A percentile compares a stretch with the other conserved stretches of the same genome.
These are phyloP conservation scores for Aspergillus jensenii DNA, from an alignment of 2,329 filamentous ascomycete species.

Conservation along the genomic window DNA sequence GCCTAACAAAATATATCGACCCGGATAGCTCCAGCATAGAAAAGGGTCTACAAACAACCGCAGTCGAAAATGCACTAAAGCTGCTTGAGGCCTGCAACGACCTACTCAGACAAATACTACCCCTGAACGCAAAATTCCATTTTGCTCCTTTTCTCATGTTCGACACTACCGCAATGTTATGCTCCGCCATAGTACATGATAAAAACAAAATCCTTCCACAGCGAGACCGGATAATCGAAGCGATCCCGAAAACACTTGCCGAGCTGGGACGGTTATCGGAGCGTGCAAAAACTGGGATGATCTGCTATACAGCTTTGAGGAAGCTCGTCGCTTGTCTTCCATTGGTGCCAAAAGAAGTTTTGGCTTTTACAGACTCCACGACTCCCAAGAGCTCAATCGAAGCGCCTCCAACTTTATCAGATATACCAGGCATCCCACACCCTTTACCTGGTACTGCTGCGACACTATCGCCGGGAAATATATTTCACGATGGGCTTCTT, in stretches of 20 bases:
- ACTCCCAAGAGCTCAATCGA: slow-evolving; percentile 1
- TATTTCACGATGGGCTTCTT: background rate
- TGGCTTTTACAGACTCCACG: background rate
- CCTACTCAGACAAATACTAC: slow-evolving; percentile 44
- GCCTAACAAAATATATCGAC: slow-evolving; percentile 39
- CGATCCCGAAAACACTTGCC: slow-evolving; percentile 38
- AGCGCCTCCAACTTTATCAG: background rate
- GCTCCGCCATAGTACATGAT: slow-evolving; percentile 55
- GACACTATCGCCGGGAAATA: background rate
- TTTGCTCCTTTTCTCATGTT: slow-evolving; percentile 53
- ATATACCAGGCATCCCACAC: background rate
- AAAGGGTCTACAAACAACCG: slow-evolving; percentile 40
- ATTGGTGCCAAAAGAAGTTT: slow-evolving; percentile 3
- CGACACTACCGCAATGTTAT: slow-evolving; percentile 52
- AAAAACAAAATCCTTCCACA: slow-evolving; percentile 41
- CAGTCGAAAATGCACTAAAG: slow-evolving; percentile 47
- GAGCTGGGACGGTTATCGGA: slow-evolving; percentile 30
- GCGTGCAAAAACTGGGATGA: slow-evolving; percentile 24
- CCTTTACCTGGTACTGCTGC: background rate
- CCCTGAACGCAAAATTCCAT: slow-evolving; percentile 51
- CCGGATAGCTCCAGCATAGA: slow-evolving; percentile 33
- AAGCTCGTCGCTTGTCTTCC: slow-evolving; percentile 21
- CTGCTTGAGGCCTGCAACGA: slow-evolving; percentile 42
- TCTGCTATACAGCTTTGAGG: slow-evolving; percentile 24
- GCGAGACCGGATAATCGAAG: slow-evolving; percentile 42